Base-by-base conservation (phyloP, 2,329 filamentous ascomycete species). In the Ceratocystis albifundus region DNA sequence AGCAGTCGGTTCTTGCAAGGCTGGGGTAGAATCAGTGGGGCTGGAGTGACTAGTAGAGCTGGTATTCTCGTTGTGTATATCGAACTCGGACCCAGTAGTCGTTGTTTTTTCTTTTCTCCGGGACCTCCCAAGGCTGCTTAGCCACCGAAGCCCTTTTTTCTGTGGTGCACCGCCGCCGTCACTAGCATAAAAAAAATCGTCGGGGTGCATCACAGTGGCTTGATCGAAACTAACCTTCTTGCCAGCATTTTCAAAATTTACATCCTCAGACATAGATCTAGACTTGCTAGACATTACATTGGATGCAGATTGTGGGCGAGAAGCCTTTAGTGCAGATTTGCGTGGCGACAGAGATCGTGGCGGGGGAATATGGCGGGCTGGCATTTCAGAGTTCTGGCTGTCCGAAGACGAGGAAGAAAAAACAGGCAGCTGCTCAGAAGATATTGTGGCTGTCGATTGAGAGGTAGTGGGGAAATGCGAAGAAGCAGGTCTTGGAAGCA, bases 281-380 rank as follows among this genome's bases (percentile, higher is more conserved):
- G 44, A 45, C 25, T 64, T 64, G 17, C 45, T 48, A 44, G 12
- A 36, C 7, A 36, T 20, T 25, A 48, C 28, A 22, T 65, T 55
- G n/a, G 46, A 63, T 20, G 17, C 15, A 17, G 25, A 53, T 12
- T 59, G 28, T 8, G 55, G 30, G 45, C 55, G 44, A 30, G 46
- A 46, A 48, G 32, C 20, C 73, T 92, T 92, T 69, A 92, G 72
- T 1, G 88, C 88, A 1, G 88, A 90, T 73, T 93, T 93, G 59
- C 85, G 84, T 8, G 89, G 89, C 0, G 88, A 91, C 10, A 88
- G 77, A 4, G 88, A 89, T 61, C 89, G 81, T 36, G 84, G 78
- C 25, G 87, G 85, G 4, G 88, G 89, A 32, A 68, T 61, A 30
- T 70, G 69, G 48, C 66, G 68, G 20, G 67, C 45, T 25, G 41